Evolutionary conservation across 129 eudicot species (phyloP), one percentile per base, ranked within the genome.

Genomic region (Calendula officinalis): DNA sequence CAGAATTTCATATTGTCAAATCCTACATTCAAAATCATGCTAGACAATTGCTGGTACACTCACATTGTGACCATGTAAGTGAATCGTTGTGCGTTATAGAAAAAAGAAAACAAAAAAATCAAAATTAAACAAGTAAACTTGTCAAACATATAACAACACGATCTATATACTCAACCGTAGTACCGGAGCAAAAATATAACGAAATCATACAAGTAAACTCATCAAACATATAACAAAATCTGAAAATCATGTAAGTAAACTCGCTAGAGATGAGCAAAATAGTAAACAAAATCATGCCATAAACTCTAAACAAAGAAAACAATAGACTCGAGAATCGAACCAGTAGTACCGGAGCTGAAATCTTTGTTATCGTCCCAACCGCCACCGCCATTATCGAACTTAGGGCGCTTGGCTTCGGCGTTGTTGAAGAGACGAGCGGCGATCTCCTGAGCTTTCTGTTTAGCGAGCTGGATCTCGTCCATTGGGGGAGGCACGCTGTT

Each of bases 321-420:
- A 6, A 32, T 12, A 45, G 15, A 44, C 33, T 17, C 15, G 3
- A 44, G 22, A 37, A 52, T 35, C 70, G 6, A 63, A 81, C 80
- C 74, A 74, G 65, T 38, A 65, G 51, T 46, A 74, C 39, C 73
- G 42, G 67, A 66, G 47, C 49, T 48, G 40, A 56, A 75, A 8
- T 12, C 59, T 64, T 56, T 72, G 59, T 55, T 36, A 33, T 77
- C 78, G 62, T 74, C 80, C 41, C 36, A 75, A 11, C 82, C 78
- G 44, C 69, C 57, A 2, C 75, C 88, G 4, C 77, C 88, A 55
- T 81, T 82, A 13, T 88, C 96, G 33, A 82, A 77, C 79, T 84
- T 82, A 16, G 96, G 78, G 0, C 94, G 66, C 54, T 88, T 88
- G 4, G 86, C 79, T 27, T 84, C 96, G 2, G 77, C 79, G 71